Percentiles rank a stretch among this genome's conserved stretches.
Conservation (phyloP, 140 eudicot species). For the Flaveria floridana region DNA sequence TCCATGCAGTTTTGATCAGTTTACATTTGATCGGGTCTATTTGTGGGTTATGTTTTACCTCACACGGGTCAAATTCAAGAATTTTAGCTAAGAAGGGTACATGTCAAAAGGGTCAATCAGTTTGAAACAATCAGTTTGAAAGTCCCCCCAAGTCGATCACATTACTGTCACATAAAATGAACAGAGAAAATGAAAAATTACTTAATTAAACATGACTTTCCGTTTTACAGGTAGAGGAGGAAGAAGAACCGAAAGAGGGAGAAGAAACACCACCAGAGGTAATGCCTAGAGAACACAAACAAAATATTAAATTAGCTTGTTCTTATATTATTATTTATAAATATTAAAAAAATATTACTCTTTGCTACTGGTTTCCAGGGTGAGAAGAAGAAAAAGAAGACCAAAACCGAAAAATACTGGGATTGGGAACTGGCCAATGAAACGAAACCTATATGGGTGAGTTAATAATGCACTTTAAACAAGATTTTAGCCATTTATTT, state of each 20-base stretch:
- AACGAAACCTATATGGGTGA: conserved; percentile 94
- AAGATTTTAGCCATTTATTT: neutral
- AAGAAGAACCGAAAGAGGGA: conserved; percentile 89
- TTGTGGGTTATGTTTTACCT: neutral
- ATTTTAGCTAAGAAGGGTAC: neutral
- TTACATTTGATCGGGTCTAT: neutral
- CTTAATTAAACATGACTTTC: neutral
- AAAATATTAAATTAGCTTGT: neutral
- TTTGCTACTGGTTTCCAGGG: conserved; percentile 41
- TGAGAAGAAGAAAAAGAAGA: conserved; percentile 78
- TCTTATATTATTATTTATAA: neutral
- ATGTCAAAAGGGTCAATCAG: neutral
- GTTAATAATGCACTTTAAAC: conserved; percentile 16
- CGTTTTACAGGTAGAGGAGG: conserved; percentile 76
- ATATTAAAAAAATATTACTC: neutral
- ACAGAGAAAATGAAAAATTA: neutral
- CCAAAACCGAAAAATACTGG: conserved; percentile 92
- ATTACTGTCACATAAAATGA: neutral
- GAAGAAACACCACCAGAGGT: conserved; percentile 86
- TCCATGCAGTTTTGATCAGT: neutral
- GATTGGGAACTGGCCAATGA: conserved; percentile 98
- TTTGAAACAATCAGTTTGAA: no score
- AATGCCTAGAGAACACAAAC: conserved; percentile 10
- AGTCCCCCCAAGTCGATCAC: neutral
- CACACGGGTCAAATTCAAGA: neutral